These are phyloP conservation scores for Candida vaughaniae DNA, from an alignment of 805 yeast species.

Conservation along the genomic window DNA sequence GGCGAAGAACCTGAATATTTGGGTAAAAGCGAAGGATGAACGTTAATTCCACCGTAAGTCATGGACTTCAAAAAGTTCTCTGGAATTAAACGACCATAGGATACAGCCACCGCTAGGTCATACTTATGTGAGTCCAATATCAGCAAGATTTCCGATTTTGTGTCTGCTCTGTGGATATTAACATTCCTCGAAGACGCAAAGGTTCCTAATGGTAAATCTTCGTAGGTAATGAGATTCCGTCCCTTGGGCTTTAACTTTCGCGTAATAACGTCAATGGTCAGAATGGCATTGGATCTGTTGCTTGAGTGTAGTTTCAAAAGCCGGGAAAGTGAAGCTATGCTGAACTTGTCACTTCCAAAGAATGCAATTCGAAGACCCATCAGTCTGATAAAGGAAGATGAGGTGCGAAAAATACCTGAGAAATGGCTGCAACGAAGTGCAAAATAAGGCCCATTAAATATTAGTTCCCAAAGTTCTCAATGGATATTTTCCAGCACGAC, in stretches of 20 bases:
- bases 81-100: slow-evolving; percentile 85
- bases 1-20: slow-evolving; percentile 87
- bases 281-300: neutral
- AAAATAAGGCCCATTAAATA: too few species aligned
- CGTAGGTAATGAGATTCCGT: slow-evolving; percentile 40
- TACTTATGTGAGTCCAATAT: slow-evolving; percentile 26
- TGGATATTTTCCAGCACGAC: too few species aligned
- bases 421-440: too few species aligned
- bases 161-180: slow-evolving; percentile 52
- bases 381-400: too few species aligned
- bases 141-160: slow-evolving; percentile 36
- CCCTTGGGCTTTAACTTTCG: slow-evolving; percentile 66
- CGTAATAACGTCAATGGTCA: slow-evolving; percentile 58
- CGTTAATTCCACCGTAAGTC: slow-evolving; percentile 73
- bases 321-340: slow-evolving; percentile 51
- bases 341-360: slow-evolving; percentile 78
- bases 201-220: slow-evolving; percentile 54
- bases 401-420: too few species aligned
- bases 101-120: slow-evolving; percentile 83
- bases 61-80: slow-evolving; percentile 46
- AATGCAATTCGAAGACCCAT: slow-evolving; percentile 42
- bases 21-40: slow-evolving; percentile 91
- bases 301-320: slow-evolving; percentile 17
- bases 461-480: too few species aligned
- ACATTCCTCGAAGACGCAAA: slow-evolving; percentile 36